These are phyloP conservation scores for Fusarium keratoplasticum DNA, from an alignment of 2,329 filamentous ascomycete species.

Conservation along the genomic window DNA sequence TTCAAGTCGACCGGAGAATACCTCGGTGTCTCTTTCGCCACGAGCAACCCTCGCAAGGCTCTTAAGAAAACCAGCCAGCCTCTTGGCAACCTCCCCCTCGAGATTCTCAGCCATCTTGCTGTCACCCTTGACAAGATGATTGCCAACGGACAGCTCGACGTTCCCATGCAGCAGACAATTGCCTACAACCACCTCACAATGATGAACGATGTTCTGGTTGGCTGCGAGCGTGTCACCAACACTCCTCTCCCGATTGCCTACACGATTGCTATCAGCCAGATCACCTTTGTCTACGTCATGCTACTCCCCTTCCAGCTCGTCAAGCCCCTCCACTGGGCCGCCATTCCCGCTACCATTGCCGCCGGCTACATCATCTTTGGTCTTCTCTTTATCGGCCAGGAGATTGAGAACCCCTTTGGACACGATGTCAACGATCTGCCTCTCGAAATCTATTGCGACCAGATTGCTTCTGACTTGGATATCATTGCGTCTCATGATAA, in stretches of 20 bases:
- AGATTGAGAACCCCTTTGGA: conserved; percentile 89
- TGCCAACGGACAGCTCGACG: conserved; percentile 63
- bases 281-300: conserved; percentile 86
- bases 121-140: conserved; percentile 73
- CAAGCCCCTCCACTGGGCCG: conserved; percentile 73
- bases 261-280: conserved; percentile 85
- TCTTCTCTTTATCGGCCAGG: conserved; percentile 77
- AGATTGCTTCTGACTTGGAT: conserved; percentile 80
- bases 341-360: conserved; percentile 79
- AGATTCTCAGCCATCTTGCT: conserved; percentile 80
- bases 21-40: conserved; percentile 80
- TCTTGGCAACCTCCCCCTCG: conserved; percentile 84
- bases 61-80: conserved; percentile 80
- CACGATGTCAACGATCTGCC: conserved; percentile 86
- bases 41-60: conserved; percentile 81
- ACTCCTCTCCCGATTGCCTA: conserved; percentile 87
- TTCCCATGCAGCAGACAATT: conserved; percentile 70
- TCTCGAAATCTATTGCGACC: conserved; percentile 80
- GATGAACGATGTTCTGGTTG: conserved; percentile 78
- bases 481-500: conserved; percentile 70
- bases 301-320: conserved; percentile 86
- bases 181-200: conserved; percentile 70
- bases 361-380: conserved; percentile 87
- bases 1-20: conserved; percentile 78
- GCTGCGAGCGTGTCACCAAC: conserved; percentile 81